Percentiles rank a stretch among this genome's conserved stretches.
Conservation (phyloP, 371 early-diverging fungal species). For the Coemansia sp. region DNA sequence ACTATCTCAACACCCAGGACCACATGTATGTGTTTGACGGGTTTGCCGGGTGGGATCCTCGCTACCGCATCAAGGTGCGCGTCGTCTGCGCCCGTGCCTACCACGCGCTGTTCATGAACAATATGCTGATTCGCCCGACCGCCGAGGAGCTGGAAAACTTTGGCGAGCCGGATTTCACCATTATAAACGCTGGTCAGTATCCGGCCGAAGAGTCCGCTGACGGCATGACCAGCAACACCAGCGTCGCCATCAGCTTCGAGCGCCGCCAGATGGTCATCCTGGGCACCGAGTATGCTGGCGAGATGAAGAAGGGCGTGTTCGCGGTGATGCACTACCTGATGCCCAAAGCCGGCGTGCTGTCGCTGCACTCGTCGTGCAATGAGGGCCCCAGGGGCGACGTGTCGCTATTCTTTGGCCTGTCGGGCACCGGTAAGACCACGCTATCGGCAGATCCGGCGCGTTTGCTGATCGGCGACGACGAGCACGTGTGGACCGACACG, state of each 20-base stretch:
- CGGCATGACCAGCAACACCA: slow-evolving; percentile 95
- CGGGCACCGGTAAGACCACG: slow-evolving; percentile 98
- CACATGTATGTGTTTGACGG: slow-evolving; percentile 96
- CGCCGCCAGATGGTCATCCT: slow-evolving; percentile 85
- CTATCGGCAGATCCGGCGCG: slow-evolving; percentile 95
- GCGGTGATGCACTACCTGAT: slow-evolving; percentile 98
- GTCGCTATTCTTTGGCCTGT: slow-evolving; percentile 96
- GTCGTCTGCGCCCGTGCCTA: slow-evolving; percentile 95
- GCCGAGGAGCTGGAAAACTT: slow-evolving; percentile 83
- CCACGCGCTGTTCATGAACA: slow-evolving; percentile 95
- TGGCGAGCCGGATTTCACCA: slow-evolving; percentile 95
- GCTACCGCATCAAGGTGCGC: slow-evolving; percentile 94
- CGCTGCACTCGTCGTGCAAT: slow-evolving; percentile 96
- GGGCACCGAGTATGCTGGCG: slow-evolving; percentile 97
- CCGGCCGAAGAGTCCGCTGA: slow-evolving; percentile 95
- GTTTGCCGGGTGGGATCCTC: slow-evolving; percentile 92
- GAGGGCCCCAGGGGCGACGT: slow-evolving; percentile 91
- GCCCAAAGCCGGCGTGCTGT: slow-evolving; percentile 94
- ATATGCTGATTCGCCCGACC: slow-evolving; percentile 96
- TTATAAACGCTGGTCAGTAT: slow-evolving; percentile 95
- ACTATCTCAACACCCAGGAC: slow-evolving; percentile 93
- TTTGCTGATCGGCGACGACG: slow-evolving; percentile 95
- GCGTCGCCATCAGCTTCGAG: slow-evolving; percentile 88
- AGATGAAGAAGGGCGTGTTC: slow-evolving; percentile 99
- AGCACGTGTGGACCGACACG: slow-evolving; percentile 96